Percentiles rank a stretch among this genome's conserved stretches.
These are phyloP conservation scores for Cladosporium phlei DNA, from an alignment of 2,329 filamentous ascomycete species.

Conservation along the genomic window DNA sequence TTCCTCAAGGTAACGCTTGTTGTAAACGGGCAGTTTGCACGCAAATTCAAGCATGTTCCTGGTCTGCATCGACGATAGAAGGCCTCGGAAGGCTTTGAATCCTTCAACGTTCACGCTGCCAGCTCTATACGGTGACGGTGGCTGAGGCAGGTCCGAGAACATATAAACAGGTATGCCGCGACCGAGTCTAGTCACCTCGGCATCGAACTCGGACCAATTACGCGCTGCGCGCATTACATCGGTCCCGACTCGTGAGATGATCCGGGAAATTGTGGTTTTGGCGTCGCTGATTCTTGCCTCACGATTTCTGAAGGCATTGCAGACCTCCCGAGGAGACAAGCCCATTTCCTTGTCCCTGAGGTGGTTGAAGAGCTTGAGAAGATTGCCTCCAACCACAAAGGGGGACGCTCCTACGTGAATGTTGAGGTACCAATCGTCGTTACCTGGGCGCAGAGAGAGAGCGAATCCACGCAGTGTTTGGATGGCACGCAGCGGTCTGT, in stretches of 20 bases:
- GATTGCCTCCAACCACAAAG: background rate
- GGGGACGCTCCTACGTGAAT: background rate
- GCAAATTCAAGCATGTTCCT: slow-evolving; percentile 10
- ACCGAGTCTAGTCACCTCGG: too few species aligned
- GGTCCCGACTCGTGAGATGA: background rate
- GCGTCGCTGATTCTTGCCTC: background rate
- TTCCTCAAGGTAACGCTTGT: background rate
- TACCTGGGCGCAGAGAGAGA: background rate
- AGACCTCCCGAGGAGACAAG: background rate
- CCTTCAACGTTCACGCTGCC: background rate
- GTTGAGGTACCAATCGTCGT: background rate
- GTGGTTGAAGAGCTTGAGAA: background rate
- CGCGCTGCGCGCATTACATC: background rate
- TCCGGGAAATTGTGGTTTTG: too few species aligned
- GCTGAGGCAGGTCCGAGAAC: too few species aligned
- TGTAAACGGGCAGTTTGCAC: background rate
- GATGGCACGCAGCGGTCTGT: background rate
- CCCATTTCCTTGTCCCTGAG: background rate
- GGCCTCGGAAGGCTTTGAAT: background rate
- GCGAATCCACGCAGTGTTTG: background rate
- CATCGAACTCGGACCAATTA: too few species aligned
- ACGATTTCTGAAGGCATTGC: background rate
- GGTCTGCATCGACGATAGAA: background rate
- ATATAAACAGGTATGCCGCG: too few species aligned
- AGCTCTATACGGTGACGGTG: too few species aligned